Conservation (phyloP, 1,284 basidiomycete genomes). For the Boletus coffeatus region DNA sequence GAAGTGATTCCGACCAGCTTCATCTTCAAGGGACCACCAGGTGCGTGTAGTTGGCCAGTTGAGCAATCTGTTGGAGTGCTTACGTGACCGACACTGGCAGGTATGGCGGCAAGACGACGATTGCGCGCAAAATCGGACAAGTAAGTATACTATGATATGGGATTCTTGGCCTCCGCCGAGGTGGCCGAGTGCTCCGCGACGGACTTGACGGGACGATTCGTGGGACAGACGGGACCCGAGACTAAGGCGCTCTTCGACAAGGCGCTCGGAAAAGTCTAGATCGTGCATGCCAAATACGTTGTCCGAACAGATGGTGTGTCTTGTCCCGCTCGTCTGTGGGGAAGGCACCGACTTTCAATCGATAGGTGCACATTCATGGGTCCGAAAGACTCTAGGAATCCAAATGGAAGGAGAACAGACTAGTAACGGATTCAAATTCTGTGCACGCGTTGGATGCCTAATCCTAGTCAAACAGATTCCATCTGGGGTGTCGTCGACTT, state of each 20-base stretch:
- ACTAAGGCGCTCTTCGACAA: conserved; percentile 44
- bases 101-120: not conserved
- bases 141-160: conserved; percentile 61
- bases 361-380: conserved; percentile 79
- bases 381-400: conserved; percentile 63
- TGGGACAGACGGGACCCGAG: conserved; percentile 66
- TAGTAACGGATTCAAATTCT: conserved; percentile 6
- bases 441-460: not conserved
- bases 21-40: not conserved
- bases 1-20: not conserved
- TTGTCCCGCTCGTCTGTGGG: too few species aligned
- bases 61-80: not conserved
- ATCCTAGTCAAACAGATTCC: conserved; percentile 39
- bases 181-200: conserved; percentile 60
- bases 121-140: conserved; percentile 36
- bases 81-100: not conserved
- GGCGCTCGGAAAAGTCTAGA: conserved; percentile 39
- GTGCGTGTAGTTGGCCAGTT: not conserved
- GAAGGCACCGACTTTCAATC: not conserved
- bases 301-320: conserved; percentile 55
- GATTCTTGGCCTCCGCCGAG: conserved; percentile 46
- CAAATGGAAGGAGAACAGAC: conserved; percentile 77
- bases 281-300: conserved; percentile 47
- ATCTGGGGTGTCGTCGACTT: conserved; percentile 80
- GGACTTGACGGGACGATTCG: conserved; percentile 58